A percentile compares a stretch with the other conserved stretches of the same genome.
Evolutionary conservation across 2,329 filamentous ascomycete genomes (phyloP).

Genomic region (Aspergillus fructus): DNA sequence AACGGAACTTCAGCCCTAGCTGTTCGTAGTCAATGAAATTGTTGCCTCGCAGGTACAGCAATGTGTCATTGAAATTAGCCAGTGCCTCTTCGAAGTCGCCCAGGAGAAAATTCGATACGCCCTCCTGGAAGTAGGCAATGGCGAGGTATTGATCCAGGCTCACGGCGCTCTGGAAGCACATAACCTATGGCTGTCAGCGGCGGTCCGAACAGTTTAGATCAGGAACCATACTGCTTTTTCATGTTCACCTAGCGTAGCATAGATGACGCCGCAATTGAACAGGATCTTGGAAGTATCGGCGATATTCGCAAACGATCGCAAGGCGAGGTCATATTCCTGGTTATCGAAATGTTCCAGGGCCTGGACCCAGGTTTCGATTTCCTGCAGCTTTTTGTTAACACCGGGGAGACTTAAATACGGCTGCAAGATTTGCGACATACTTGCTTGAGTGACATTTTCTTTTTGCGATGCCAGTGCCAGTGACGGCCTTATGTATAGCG

Average conservation of each 20-base stretch:
- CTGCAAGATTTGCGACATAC: slow-evolving; percentile 37
- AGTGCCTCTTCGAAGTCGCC: slow-evolving; percentile 97
- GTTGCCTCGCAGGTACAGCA: slow-evolving; percentile 92
- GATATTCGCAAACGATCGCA: slow-evolving; percentile 81
- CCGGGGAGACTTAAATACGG: background rate
- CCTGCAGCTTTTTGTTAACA: slow-evolving; percentile 53
- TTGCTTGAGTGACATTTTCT: slow-evolving; percentile 60
- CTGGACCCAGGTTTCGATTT: slow-evolving; percentile 98
- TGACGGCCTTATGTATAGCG: slow-evolving; percentile 8
- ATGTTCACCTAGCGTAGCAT: slow-evolving; percentile 94
- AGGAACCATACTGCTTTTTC: slow-evolving; percentile 75
- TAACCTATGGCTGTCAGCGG: slow-evolving; percentile 63
- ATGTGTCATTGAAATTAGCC: slow-evolving; percentile 97
- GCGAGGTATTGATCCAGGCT: slow-evolving; percentile 91
- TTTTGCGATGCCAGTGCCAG: slow-evolving; percentile 8
- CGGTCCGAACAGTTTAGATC: background rate
- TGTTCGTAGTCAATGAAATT: slow-evolving; percentile 98
- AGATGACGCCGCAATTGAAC: slow-evolving; percentile 97
- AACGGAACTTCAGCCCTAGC: slow-evolving; percentile 88
- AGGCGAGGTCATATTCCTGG: slow-evolving; percentile 90
- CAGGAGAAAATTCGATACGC: slow-evolving; percentile 94
- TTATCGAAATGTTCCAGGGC: slow-evolving; percentile 92
- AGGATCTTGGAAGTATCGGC: slow-evolving; percentile 96
- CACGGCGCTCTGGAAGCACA: slow-evolving; percentile 90
- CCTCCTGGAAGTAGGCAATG: slow-evolving; percentile 97